A percentile compares a stretch with the other conserved stretches of the same genome.
Conservation (phyloP, 1,139 yeast species). For the Candida glucosophila region DNA sequence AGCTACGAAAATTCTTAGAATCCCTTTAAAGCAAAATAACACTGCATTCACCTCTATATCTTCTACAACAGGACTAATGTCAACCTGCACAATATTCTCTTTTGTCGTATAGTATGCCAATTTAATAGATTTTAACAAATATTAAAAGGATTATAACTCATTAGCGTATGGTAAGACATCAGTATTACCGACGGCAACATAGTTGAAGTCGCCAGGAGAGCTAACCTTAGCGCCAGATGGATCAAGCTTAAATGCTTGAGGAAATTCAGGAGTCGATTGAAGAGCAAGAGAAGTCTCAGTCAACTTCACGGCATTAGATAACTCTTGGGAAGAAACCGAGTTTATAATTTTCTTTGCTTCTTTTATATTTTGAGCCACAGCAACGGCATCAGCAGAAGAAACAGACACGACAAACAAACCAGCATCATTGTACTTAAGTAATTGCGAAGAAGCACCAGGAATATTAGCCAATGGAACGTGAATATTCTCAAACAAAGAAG, state of each 20-base stretch:
- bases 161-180: conserved; percentile 82
- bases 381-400: conserved; percentile 47
- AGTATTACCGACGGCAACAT: conserved; percentile 87
- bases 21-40: too few relatives aligned
- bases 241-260: too few relatives aligned
- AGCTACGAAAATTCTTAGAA: too few relatives aligned
- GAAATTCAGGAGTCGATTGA: conserved; percentile 43
- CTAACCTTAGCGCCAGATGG: conserved; percentile 26
- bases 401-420: conserved; percentile 73
- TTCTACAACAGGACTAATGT: too few relatives aligned
- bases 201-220: conserved; percentile 51
- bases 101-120: too few relatives aligned
- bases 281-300: conserved; percentile 41
- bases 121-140: too few relatives aligned
- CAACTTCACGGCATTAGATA: conserved; percentile 33
- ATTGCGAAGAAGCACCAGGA: conserved; percentile 50
- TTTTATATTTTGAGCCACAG: conserved; percentile 55
- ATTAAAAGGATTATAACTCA: conserved; percentile 52
- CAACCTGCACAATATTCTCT: too few relatives aligned
- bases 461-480: conserved; percentile 40
- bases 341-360: conserved; percentile 51
- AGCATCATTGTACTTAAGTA: conserved; percentile 68
- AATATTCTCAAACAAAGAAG: conserved; percentile 46
- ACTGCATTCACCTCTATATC: too few relatives aligned
- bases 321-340: conserved; percentile 26